Evolutionary conservation across 140 eudicot genomes (phyloP).

Genomic region (Anethum foeniculum): DNA sequence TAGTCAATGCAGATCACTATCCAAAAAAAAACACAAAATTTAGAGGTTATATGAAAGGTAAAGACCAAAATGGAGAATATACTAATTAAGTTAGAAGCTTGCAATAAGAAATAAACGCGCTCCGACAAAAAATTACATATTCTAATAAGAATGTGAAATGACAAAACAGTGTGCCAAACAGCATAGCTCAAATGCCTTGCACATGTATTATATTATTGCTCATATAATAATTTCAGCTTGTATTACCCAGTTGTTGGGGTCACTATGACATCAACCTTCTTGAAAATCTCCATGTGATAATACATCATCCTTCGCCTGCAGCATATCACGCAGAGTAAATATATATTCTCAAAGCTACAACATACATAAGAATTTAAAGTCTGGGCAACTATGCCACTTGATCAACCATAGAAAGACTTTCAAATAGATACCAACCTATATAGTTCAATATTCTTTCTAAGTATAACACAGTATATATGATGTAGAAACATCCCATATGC

Average conservation of each 20-base stretch:
- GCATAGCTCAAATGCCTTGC: background rate
- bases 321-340: slow-evolving; percentile 6
- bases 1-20: background rate
- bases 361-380: background rate
- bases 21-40: background rate
- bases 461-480: background rate
- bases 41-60: background rate
- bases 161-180: background rate
- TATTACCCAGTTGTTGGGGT: slow-evolving; percentile 41
- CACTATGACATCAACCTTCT: slow-evolving; percentile 15
- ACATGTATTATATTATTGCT: background rate
- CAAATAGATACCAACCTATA: background rate
- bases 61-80: background rate
- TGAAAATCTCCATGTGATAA: slow-evolving; percentile 13
- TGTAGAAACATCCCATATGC: background rate
- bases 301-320: slow-evolving; percentile 34
- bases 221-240: background rate
- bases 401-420: background rate
- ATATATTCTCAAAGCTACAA: background rate
- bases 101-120: background rate
- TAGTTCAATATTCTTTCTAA: background rate
- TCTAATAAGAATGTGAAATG: background rate
- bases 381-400: background rate
- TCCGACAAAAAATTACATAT: background rate
- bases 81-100: background rate